Percentiles rank a stretch among this genome's conserved stretches.
Conservation (phyloP, 2,329 filamentous ascomycete genomes). For the Rhinocladiella mackenziei region DNA sequence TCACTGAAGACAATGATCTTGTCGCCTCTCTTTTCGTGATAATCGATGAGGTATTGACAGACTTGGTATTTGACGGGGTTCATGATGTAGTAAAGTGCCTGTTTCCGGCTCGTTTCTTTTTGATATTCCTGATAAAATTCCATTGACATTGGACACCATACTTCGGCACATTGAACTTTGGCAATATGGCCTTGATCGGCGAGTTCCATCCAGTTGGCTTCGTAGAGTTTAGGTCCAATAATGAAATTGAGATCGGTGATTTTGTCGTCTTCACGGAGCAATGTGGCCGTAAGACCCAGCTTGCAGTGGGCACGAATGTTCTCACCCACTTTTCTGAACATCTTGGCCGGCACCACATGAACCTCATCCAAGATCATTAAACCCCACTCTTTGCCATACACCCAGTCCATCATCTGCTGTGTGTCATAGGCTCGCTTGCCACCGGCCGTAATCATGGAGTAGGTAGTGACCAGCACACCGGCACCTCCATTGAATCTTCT, state of each 20-base stretch:
- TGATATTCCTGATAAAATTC: conserved; percentile 97
- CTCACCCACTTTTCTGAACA: conserved; percentile 91
- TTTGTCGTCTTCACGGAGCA: conserved; percentile 96
- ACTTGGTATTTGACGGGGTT: conserved; percentile 96
- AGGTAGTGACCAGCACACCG: conserved; percentile 94
- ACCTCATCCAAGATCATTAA: conserved; percentile 96
- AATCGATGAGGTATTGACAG: conserved; percentile 96
- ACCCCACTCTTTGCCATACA: conserved; percentile 87
- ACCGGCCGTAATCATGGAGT: conserved; percentile 88
- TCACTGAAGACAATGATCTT: conserved; percentile 99
- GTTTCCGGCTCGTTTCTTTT: conserved; percentile 62
- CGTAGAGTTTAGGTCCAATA: conserved; percentile 94
- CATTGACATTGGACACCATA: conserved; percentile 98
- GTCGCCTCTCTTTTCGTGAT: conserved; percentile 89
- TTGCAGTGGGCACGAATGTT: conserved; percentile 94
- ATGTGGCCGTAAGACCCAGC: conserved; percentile 85
- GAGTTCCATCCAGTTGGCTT: conserved; percentile 99
- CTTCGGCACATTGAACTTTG: conserved; percentile 93
- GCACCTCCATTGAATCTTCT: conserved; percentile 79
- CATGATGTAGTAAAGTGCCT: conserved; percentile 82
- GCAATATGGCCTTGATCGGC: conserved; percentile 96
- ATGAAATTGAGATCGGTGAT: conserved; percentile 96
- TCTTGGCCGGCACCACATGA: conserved; percentile 93
- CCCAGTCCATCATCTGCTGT: conserved; percentile 95
- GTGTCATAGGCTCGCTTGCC: conserved; percentile 85